Evolutionary conservation across 2,329 filamentous ascomycete genomes (phyloP).

Genomic region (Colletotrichum lentis): DNA sequence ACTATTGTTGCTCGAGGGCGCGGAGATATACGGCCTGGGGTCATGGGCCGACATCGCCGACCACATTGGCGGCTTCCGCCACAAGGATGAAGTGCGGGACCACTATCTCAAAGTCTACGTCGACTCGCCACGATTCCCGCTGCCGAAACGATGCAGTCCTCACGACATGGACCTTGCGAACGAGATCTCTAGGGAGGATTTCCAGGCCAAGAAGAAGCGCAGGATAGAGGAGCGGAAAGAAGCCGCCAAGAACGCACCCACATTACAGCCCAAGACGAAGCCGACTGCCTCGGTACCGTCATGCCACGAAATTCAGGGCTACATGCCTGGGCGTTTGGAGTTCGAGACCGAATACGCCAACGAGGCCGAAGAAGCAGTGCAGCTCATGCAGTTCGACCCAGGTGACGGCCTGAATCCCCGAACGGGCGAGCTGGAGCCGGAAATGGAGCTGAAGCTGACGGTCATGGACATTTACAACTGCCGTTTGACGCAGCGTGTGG

Average conservation of each 20-base stretch:
- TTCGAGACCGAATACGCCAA: slow-evolving; percentile 99
- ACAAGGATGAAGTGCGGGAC: slow-evolving; percentile 93
- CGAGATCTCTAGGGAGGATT: slow-evolving; percentile 86
- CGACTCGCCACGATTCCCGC: slow-evolving; percentile 81
- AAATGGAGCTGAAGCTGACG: slow-evolving; percentile 96
- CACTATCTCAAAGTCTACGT: slow-evolving; percentile 93
- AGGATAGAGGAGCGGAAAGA: slow-evolving; percentile 93
- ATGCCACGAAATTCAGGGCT: slow-evolving; percentile 97
- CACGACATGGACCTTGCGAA: slow-evolving; percentile 81
- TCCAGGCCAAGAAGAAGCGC: slow-evolving; percentile 90
- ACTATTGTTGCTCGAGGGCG: slow-evolving; percentile 88
- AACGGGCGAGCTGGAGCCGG: slow-evolving; percentile 88
- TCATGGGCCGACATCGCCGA: slow-evolving; percentile 99
- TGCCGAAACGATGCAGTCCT: slow-evolving; percentile 86
- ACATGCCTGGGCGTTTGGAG: slow-evolving; percentile 96
- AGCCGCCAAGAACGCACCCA: slow-evolving; percentile 81
- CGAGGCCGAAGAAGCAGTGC: slow-evolving; percentile 96
- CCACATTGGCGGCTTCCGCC: slow-evolving; percentile 93
- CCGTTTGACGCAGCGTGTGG: slow-evolving; percentile 86
- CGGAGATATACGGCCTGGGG: slow-evolving; percentile 93
- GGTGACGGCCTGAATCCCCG: slow-evolving; percentile 88
- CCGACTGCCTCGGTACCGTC: slow-evolving; percentile 94
- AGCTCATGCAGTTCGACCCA: slow-evolving; percentile 97
- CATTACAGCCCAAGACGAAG: slow-evolving; percentile 90
- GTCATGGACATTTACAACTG: slow-evolving; percentile 99